A percentile compares a stretch with the other conserved stretches of the same genome.
These are phyloP conservation scores for Mediolabrus comicus DNA, from an alignment of 108 stramenopile genomes.

Conservation along the genomic window DNA sequence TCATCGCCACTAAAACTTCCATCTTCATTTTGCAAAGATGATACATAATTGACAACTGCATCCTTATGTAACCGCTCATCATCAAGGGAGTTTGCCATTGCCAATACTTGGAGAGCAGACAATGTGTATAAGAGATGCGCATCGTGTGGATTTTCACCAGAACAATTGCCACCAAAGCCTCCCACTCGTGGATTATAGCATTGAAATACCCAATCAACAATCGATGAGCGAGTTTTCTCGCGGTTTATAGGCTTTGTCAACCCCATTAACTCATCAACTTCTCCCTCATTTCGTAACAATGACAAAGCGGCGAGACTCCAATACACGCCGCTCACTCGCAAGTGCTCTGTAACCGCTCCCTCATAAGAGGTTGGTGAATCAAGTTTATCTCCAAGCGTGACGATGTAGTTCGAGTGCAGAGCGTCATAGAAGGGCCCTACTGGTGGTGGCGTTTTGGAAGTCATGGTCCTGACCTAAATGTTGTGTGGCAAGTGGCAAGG, in stretches of 20 bases:
- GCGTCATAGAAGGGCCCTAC: conserved; percentile 61
- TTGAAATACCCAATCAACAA: conserved; percentile 91
- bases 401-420: conserved; percentile 82
- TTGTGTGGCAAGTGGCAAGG: too few relatives aligned
- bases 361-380: conserved; percentile 83
- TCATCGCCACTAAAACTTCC: conserved; percentile 96
- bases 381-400: conserved; percentile 66
- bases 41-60: conserved; percentile 71
- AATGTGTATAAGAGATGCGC: conserved; percentile 97
- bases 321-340: conserved; percentile 96
- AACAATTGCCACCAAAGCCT: conserved; percentile 93
- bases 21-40: conserved; percentile 88
- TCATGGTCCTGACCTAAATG: not conserved
- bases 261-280: conserved; percentile 65
- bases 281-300: conserved; percentile 64
- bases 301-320: conserved; percentile 94
- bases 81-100: conserved; percentile 67
- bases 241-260: conserved; percentile 10
- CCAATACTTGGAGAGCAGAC: conserved; percentile 96
- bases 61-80: conserved; percentile 59
- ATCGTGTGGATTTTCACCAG: conserved; percentile 75
- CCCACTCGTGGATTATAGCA: conserved; percentile 81
- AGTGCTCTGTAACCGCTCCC: conserved; percentile 91
- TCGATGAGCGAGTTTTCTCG: conserved; percentile 39
- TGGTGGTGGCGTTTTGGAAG: not conserved